Conservation (phyloP, 108 stramenopile species). For the Hondaea fermentalgiana region DNA sequence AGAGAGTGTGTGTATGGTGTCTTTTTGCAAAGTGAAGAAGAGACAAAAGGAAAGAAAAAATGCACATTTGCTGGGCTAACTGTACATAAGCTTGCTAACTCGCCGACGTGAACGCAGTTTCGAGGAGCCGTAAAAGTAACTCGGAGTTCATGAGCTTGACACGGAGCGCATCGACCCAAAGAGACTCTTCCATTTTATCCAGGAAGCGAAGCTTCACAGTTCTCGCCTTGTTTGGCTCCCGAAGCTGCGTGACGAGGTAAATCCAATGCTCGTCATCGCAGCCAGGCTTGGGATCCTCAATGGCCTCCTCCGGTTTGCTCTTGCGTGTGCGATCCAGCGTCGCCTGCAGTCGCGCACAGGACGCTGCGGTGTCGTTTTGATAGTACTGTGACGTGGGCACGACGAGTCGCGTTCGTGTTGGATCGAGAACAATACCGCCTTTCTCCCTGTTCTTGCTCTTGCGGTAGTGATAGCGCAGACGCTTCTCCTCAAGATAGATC, state of each 20-base stretch:
- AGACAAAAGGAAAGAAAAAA: neutral
- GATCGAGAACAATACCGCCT: neutral
- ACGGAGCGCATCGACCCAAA: neutral
- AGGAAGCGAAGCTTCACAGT: constrained; percentile 1
- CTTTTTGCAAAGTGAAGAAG: too few relatives aligned
- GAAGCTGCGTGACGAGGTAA: neutral
- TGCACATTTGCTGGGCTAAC: neutral
- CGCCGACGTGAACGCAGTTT: neutral
- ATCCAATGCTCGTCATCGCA: neutral
- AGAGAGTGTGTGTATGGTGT: too few relatives aligned
- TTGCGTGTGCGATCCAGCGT: neutral
- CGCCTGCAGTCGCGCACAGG: neutral
- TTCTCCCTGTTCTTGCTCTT: constrained; percentile 14
- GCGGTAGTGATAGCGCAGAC: constrained; percentile 3
- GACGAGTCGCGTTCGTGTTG: neutral
- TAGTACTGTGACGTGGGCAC: neutral
- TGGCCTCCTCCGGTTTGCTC: neutral
- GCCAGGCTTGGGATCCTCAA: neutral
- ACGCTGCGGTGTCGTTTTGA: neutral
- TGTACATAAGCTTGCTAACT: neutral
- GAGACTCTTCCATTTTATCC: neutral
- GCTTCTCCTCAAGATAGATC: constrained; percentile 16
- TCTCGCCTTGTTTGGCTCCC: neutral
- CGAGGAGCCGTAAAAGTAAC: neutral
- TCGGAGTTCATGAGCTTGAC: constrained; percentile 18